Conservation (phyloP, 2,329 filamentous ascomycete species). For the Cladorrhinum sp. region DNA sequence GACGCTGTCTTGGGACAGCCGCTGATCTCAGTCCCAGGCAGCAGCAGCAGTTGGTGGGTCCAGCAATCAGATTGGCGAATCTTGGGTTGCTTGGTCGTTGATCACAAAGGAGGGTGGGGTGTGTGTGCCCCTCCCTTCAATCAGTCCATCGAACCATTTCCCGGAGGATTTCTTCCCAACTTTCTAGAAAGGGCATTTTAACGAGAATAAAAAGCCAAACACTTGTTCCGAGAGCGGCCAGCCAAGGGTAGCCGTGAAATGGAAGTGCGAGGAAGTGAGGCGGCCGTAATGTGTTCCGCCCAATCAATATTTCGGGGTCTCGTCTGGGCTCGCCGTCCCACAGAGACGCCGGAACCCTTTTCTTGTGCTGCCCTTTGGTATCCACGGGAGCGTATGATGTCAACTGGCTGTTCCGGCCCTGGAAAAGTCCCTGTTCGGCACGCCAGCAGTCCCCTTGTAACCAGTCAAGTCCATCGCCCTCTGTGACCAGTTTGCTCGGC, state of each 20-base stretch:
- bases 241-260: neutral
- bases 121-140: neutral
- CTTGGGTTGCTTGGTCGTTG: neutral
- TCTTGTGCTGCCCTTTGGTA: conserved; percentile 2
- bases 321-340: neutral
- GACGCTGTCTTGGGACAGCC: neutral
- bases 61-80: neutral
- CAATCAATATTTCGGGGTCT: conserved; percentile 6
- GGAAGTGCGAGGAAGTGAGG: too few species aligned
- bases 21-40: neutral
- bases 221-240: neutral
- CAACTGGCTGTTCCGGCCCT: conserved; percentile 5
- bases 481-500: neutral
- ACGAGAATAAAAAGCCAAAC: neutral
- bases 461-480: neutral
- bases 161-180: neutral
- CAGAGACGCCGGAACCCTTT: conserved; percentile 9
- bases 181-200: neutral
- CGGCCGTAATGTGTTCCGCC: conserved; percentile 5
- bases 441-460: neutral
- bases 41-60: neutral
- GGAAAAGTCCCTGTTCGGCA: conserved; percentile 9
- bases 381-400: conserved; percentile 1
- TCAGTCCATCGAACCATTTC: neutral
- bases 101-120: neutral